A percentile compares a stretch with the other conserved stretches of the same genome.
These are phyloP conservation scores for Wickerhamiella brachini DNA, from an alignment of 805 yeast species.

Conservation along the genomic window DNA sequence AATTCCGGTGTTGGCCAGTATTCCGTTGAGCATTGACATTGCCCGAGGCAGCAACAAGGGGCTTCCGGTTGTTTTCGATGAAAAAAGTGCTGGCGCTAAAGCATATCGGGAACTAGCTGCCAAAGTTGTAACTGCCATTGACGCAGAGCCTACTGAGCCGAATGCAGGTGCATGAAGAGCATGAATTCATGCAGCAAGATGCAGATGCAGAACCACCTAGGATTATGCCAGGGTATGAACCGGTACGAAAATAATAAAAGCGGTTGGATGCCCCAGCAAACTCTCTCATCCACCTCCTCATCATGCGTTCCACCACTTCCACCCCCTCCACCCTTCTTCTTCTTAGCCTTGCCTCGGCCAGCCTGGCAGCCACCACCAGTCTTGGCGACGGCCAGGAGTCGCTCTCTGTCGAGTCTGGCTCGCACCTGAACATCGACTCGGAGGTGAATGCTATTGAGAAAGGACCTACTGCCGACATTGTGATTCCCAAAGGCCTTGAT, in stretches of 20 bases:
- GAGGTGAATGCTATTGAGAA: background rate
- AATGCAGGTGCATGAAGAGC: background rate
- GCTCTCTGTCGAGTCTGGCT: background rate
- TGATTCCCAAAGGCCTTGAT: background rate
- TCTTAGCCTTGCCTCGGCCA: background rate
- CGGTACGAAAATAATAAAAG: background rate
- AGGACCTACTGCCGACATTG: background rate
- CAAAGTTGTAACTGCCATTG: background rate
- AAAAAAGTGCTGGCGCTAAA: background rate
- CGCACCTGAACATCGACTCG: background rate
- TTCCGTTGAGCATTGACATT: conserved; percentile 52
- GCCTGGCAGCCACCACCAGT: background rate
- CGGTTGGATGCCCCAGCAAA: background rate
- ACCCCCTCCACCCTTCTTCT: background rate
- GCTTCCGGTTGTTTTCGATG: background rate
- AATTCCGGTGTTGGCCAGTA: conserved; percentile 43
- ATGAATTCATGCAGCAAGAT: background rate
- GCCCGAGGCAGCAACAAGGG: conserved; percentile 23
- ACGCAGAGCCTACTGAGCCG: background rate
- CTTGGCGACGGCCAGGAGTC: background rate
- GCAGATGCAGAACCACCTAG: background rate
- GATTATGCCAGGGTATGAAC: background rate
- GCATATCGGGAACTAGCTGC: background rate
- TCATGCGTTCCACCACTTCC: background rate
- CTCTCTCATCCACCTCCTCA: background rate